These are phyloP conservation scores for grape (Vitis vinifera) DNA, from an alignment of 164 flowering plant species.

Conservation along the genomic window ASM3070453v1 NC_081808.1:4730001-4730500, in stretches of 20 bases:
- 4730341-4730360: too few relatives aligned
- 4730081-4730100: neutral
- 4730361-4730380: neutral
- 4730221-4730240: neutral
- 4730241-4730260: neutral
- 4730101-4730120: neutral
- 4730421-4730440: too few relatives aligned
- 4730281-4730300: neutral
- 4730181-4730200: neutral
- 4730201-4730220: neutral
- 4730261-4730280: neutral
- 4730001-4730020: neutral
- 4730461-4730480: conserved; percentile 1
- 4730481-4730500: neutral
- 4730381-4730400: neutral
- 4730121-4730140: neutral
- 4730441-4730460: neutral
- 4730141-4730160: neutral
- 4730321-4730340: too few relatives aligned
- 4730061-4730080: neutral
- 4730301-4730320: neutral
- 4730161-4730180: neutral
- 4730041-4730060: neutral
- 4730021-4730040: neutral
- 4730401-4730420: too few relatives aligned